Evolutionary conservation across 331 rosid genomes (phyloP), one percentile per base, ranked within the genome.

Genomic region (Malus hybrid): DNA sequence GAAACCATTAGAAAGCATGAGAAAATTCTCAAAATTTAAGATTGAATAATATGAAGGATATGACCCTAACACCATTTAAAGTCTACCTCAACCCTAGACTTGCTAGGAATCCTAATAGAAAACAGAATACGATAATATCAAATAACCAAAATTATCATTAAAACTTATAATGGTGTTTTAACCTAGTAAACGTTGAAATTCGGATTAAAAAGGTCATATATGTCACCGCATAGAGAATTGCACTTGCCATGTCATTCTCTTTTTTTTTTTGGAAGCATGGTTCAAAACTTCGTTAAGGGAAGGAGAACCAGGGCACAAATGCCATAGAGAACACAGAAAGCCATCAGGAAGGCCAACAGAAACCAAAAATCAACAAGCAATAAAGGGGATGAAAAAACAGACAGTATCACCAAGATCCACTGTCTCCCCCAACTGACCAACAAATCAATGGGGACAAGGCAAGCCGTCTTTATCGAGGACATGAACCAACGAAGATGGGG

Each of bases 401-500:
- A 36, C 11, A 36, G 0, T 2, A 36, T 4, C 2, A 36, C 44
- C 11, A 0, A 8, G 46, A 0, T 39, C 0, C 1, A 39, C 0
- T 44, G 50, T 44, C 50, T 3, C 14, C 48, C 48, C 14, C 46
- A 10, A 11, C 1, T 10, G 4, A 22, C 4, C 14, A 42, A 42
- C 13, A 3, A 10, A 39, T 42, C 48, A 42, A 42, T 0, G 14
- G 14, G 48, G 4, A 10, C 48, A 42, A 42, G 48, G 48, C 10
- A 42, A 42, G 0, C 48, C 48, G 1, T 42, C 14, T 8, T 42
- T 42, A 42, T 10, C 10, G 3, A 42, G 48, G 0, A 42, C 48
- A 42, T 42, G 46, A 10, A 39, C 46, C 46, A 39, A 39, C 4
- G 46, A 39, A 39, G 46, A 39, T 39, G 14, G 5, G 0, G 5